Evolutionary conservation across 1,139 yeast genomes (phyloP).

Genomic region (Debaryomycetaceae sp.): DNA sequence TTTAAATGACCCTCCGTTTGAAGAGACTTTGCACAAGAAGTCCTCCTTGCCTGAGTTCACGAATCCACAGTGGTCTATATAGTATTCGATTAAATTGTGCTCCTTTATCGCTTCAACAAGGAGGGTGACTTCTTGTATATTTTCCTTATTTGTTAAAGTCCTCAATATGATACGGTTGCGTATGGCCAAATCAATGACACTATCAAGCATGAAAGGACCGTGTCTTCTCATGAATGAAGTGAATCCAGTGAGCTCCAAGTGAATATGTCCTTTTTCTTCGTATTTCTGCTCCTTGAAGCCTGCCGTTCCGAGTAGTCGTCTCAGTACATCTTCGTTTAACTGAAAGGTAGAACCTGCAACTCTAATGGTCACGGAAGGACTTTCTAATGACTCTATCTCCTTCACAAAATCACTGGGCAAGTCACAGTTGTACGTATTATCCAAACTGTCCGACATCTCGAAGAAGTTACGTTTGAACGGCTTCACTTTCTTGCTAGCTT

Average conservation of each 20-base stretch:
- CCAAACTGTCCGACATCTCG: slow-evolving; percentile 11
- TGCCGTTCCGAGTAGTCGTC: slow-evolving; percentile 39
- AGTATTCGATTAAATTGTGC: slow-evolving; percentile 45
- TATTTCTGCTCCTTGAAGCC: slow-evolving; percentile 33
- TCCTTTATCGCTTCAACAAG: slow-evolving; percentile 47
- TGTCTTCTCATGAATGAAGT: slow-evolving; percentile 46
- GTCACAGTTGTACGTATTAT: slow-evolving; percentile 25
- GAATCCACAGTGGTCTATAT: background rate
- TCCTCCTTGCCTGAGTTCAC: slow-evolving; percentile 6
- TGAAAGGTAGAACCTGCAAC: slow-evolving; percentile 16
- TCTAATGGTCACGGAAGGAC: slow-evolving; percentile 13
- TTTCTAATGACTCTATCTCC: slow-evolving; percentile 12
- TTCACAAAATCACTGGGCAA: slow-evolving; percentile 18
- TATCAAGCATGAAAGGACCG: slow-evolving; percentile 36
- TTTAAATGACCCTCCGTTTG: background rate
- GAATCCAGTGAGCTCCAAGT: slow-evolving; percentile 39
- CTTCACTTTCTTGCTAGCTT: slow-evolving; percentile 8
- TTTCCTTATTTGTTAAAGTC: slow-evolving; percentile 1
- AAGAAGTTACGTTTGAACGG: slow-evolving; percentile 21
- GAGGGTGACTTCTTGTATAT: slow-evolving; percentile 13
- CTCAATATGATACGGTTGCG: slow-evolving; percentile 8
- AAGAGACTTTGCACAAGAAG: background rate
- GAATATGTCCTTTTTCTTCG: slow-evolving; percentile 2
- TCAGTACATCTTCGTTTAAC: slow-evolving; percentile 14
- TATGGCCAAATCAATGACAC: slow-evolving; percentile 15